Evolutionary conservation across 1,284 basidiomycete genomes (phyloP).

Genomic region (Rhodofomes roseus): DNA sequence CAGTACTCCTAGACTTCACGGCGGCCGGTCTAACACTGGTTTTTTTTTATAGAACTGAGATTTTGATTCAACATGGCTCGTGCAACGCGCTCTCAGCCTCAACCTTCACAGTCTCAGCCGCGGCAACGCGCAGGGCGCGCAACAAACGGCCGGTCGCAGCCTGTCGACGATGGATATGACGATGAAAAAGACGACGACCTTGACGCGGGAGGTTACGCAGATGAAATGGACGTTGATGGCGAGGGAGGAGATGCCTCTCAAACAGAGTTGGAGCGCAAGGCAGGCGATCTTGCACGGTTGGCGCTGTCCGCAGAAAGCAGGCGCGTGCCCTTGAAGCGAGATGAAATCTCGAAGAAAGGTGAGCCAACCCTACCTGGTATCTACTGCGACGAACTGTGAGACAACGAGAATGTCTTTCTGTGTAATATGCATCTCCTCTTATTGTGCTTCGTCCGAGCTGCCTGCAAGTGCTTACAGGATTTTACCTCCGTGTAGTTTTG

Average conservation of each 20-base stretch:
- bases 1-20: not conserved
- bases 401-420: no score
- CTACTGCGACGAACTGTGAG: not conserved
- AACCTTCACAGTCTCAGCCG: constrained; percentile 6
- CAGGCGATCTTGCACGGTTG: constrained; percentile 64
- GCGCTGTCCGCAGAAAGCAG: constrained; percentile 71
- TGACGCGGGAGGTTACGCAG: constrained; percentile 24
- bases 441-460: no score
- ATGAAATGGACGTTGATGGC: constrained; percentile 21
- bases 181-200: constrained; percentile 23
- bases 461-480: not conserved
- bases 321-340: constrained; percentile 55
- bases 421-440: no score
- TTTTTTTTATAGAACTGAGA: no score
- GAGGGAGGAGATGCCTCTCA: not conserved
- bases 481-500: constrained; percentile 43
- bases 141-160: constrained; percentile 4
- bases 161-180: constrained; percentile 27
- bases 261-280: constrained; percentile 56
- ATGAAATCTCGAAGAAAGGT: constrained; percentile 81
- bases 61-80: constrained; percentile 3
- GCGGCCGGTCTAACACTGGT: no score
- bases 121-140: not conserved
- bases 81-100: constrained; percentile 3
- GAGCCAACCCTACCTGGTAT: constrained; percentile 4